Evolutionary conservation across 108 stramenopile species (phyloP), one percentile per base, ranked within the genome.

Genomic region (Discostella pseudostelligera): DNA sequence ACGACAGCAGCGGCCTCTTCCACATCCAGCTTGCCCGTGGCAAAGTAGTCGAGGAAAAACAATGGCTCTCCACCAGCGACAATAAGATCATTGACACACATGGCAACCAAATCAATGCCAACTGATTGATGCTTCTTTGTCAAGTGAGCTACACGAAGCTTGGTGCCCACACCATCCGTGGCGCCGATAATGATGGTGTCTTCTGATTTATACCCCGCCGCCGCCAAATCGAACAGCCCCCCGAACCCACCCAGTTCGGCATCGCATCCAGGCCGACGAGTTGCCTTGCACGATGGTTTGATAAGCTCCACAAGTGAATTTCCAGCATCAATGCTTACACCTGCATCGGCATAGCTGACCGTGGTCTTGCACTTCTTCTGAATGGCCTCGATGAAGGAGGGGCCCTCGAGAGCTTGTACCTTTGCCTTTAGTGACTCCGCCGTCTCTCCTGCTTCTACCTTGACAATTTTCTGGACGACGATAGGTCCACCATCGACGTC

Each of bases 121-220:
- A 98, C 90, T 12, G 86, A 80, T 53, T 86, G 73, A 67, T 92
- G 92, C 39, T 90, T 90, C 75, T 83, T 83, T 17, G 83, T 88
- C 39, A 77, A 62, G 57, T 93, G 93, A 10, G 95, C 95, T 62
- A 96, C 89, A 45, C 90, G 78, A 8, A 99, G 88, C 75, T 99
- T 99, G 45, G 98, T 99, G n/a, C 98, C 98, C 36, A 99, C 98
- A 45, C 98, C 98, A 80, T 99, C 98, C 11, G 98, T 97, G 3
- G 96, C 98, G 48, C 94, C 92, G 60, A 99, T 96, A 36, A 99
- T 81, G 37, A 99, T 87, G 20, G 96, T 96, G 59, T 97, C 92
- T 37, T 78, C 79, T 11, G 86, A 78, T 29, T 85, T 81, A 59
- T 83, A 97, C 13, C 98, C 98, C 21, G 97, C 96, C 20, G 93